Percentiles rank a stretch among this genome's conserved stretches.
These are phyloP conservation scores for Megacollybia marginata DNA, from an alignment of 768 basidiomycete genomes.

Conservation along the genomic window DNA sequence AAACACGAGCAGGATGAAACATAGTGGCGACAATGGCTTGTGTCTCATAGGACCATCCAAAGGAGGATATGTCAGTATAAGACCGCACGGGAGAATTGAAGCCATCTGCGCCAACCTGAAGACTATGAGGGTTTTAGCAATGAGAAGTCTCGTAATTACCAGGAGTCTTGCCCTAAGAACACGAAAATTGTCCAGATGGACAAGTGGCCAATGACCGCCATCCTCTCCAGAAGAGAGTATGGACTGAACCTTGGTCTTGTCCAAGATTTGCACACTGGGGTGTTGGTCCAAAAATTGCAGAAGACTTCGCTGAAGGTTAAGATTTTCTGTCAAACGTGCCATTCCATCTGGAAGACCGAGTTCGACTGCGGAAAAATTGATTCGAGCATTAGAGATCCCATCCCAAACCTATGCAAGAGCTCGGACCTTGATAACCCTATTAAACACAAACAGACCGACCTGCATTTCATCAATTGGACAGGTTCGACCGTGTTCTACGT, in stretches of 20 bases:
- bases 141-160: conserved; percentile 32
- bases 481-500: conserved; percentile 63
- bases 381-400: conserved; percentile 74
- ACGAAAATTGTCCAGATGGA: conserved; percentile 64
- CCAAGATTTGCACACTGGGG: conserved; percentile 55
- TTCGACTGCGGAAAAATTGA: conserved; percentile 59
- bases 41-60: conserved; percentile 87
- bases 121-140: neutral
- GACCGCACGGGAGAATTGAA: conserved; percentile 89
- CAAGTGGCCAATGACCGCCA: conserved; percentile 69
- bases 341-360: conserved; percentile 39
- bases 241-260: conserved; percentile 66
- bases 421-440: conserved; percentile 2
- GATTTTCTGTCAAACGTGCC: conserved; percentile 85
- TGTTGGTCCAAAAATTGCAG: conserved; percentile 51
- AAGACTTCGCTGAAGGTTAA: conserved; percentile 85
- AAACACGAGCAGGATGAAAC: conserved; percentile 56
- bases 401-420: conserved; percentile 74
- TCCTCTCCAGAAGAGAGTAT: conserved; percentile 51
- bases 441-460: conserved; percentile 30
- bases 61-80: conserved; percentile 79
- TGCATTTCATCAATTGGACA: conserved; percentile 80
- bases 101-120: conserved; percentile 92
- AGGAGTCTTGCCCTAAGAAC: conserved; percentile 67
- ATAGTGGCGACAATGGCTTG: conserved; percentile 90